Conservation (phyloP, 2,329 filamentous ascomycete species). For the Paecilomyces sp. region DNA sequence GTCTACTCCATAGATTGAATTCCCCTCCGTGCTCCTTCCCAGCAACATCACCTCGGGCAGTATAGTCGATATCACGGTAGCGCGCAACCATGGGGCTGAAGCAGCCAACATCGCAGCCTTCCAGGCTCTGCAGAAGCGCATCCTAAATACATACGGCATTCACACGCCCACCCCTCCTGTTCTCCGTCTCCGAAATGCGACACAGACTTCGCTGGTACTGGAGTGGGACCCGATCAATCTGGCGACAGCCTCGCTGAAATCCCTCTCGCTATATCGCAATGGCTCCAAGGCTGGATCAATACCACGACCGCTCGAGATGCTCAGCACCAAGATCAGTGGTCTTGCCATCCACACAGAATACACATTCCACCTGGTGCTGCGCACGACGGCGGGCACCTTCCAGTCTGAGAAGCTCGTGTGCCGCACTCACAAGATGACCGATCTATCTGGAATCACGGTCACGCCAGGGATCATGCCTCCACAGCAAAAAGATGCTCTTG, state of each 20-base stretch:
- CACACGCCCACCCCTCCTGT: slow-evolving; percentile 67
- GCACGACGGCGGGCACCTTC: slow-evolving; percentile 83
- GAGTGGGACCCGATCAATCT: slow-evolving; percentile 96
- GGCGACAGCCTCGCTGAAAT: slow-evolving; percentile 84
- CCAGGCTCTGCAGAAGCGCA: slow-evolving; percentile 76
- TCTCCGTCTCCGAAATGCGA: slow-evolving; percentile 90
- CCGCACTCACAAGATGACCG: slow-evolving; percentile 97
- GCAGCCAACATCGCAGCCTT: slow-evolving; percentile 67
- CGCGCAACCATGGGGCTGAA: slow-evolving; percentile 78
- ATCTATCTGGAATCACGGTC: slow-evolving; percentile 89
- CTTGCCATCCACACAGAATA: slow-evolving; percentile 96
- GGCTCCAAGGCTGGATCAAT: slow-evolving; percentile 95
- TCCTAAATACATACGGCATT: slow-evolving; percentile 79
- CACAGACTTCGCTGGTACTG: slow-evolving; percentile 94
- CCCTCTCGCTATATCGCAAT: slow-evolving; percentile 87
- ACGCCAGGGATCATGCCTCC: slow-evolving; percentile 80
- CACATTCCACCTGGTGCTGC: slow-evolving; percentile 83
- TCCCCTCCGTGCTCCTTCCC: slow-evolving; percentile 92
- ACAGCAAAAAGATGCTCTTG: slow-evolving; percentile 64
- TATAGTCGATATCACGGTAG: slow-evolving; percentile 95
- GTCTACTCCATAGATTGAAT: slow-evolving; percentile 68
- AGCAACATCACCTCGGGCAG: slow-evolving; percentile 91
- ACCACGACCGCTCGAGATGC: slow-evolving; percentile 75
- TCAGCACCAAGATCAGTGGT: slow-evolving; percentile 93
- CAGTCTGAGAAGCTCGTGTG: slow-evolving; percentile 76